Percentiles rank a stretch among this genome's conserved stretches.
These are phyloP conservation scores for Naganishia albida DNA, from an alignment of 1,284 basidiomycete genomes.

Conservation along the genomic window DNA sequence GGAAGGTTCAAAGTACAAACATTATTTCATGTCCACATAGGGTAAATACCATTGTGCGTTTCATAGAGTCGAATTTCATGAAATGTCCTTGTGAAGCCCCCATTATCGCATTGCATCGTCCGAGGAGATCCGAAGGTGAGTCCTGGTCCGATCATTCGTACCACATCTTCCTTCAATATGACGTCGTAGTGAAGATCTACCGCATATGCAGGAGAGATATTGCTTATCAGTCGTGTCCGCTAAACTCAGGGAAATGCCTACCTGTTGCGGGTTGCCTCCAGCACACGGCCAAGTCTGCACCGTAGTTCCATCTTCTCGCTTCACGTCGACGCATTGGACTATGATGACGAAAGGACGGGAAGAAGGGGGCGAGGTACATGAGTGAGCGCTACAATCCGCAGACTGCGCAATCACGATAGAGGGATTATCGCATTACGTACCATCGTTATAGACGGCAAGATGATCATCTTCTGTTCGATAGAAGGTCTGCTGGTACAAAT, in stretches of 20 bases:
- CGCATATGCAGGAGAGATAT: not conserved
- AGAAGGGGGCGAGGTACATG: not conserved
- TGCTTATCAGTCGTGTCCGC: not conserved
- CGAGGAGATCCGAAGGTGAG: not conserved
- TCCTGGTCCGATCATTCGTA: not conserved
- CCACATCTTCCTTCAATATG: not conserved
- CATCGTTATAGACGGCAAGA: constrained; percentile 27
- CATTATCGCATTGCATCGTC: not conserved
- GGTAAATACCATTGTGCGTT: too few relatives aligned
- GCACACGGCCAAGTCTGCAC: constrained; percentile 31
- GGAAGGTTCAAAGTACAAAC: too few relatives aligned
- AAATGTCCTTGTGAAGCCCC: not conserved
- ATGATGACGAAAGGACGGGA: not conserved
- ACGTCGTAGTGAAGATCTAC: not conserved
- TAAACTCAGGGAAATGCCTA: not conserved
- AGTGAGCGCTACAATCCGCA: too few relatives aligned
- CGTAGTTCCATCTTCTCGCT: constrained; percentile 25
- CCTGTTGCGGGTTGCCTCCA: constrained; percentile 31
- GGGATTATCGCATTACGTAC: constrained; percentile 9
- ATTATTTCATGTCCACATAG: too few relatives aligned
- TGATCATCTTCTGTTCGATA: constrained; percentile 24
- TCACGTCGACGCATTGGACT: constrained; percentile 29
- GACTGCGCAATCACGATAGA: too few relatives aligned
- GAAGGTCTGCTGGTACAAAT: constrained; percentile 28
- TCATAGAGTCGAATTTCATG: too few relatives aligned